Evolutionary conservation across 1,284 basidiomycete genomes (phyloP), one percentile per base, ranked within the genome.

Genomic region (Coniferiporia weirii): DNA sequence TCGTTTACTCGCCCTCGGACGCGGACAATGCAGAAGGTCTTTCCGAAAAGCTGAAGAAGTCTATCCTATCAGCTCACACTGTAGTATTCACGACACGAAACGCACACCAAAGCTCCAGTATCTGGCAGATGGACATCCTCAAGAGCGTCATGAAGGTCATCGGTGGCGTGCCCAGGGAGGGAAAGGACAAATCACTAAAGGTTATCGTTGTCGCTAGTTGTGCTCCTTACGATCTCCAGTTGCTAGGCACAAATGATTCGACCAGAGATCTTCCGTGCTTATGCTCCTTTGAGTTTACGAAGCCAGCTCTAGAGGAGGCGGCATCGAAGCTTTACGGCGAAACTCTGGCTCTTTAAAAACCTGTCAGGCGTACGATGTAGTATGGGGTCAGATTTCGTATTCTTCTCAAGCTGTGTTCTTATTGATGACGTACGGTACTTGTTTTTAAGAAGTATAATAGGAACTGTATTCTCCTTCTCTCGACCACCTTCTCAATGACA

Each of bases 211-310:
- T 87, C 0, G 76, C 81, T 35, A 84, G 79, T 43, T 84, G 84
- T 65, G 80, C 76, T 17, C 85, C 85, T 36, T 87, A 86, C 64
- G 85, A 87, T 61, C 85, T 86, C 64, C 84, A 86, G 59, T 7
- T 57, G 8, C 15, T 58, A 13, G 35, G n/a, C n/a, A 15, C 38
- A 27, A 38, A 58, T 35, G 44, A 53, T 6, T 32, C 9, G 22
- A 57, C 60, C 35, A 71, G 70, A 12, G 65, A 64, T 2, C 57
- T 63, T 15, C 64, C 63, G 62, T 62, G 61, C 57, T 60, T 84
- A 64, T 77, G 75, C 12, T 80, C 79, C 44, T 85, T 82, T 66
- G 84, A 87, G 68, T 82, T 80, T 63, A 86, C 83, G 0, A 64
- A 69, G 1, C 68, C 73, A 0, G 84, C 78, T 8, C 67, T 87